Percentiles rank a stretch among this genome's conserved stretches.
phyloP scores from a whole-genome alignment of 2,329 filamentous ascomycete genomes.

The Nannizzia gypsea region DNA sequence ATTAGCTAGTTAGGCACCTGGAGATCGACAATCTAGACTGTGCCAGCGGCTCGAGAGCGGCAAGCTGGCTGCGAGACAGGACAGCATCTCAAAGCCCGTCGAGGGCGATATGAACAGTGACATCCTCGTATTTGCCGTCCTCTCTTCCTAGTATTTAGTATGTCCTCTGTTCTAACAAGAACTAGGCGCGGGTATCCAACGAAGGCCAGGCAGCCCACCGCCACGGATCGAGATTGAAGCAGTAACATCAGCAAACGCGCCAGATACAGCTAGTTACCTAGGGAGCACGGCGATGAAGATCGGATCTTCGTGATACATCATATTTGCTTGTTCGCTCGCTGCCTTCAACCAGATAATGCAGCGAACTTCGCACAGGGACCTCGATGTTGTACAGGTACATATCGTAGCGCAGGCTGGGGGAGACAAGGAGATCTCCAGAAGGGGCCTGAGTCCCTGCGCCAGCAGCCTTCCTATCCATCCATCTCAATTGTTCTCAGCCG shows the following conservation, averaged over 20 bases:
- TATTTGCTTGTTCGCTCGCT: constrained; percentile 1
- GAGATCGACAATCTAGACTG: constrained; percentile 4
- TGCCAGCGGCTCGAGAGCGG: constrained; percentile 1
- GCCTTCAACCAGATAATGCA: constrained; percentile 1
- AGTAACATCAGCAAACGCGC: neutral
- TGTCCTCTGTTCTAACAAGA: too few relatives aligned
- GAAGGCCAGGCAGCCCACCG: too few relatives aligned
- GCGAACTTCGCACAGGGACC: neutral
- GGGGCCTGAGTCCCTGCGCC: neutral
- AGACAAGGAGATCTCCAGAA: neutral
- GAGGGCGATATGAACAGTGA: too few relatives aligned
- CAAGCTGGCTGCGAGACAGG: neutral
- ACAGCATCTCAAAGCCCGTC: neutral
- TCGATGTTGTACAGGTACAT: constrained; percentile 3
- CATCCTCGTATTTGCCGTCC: too few relatives aligned
- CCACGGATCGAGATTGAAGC: neutral
- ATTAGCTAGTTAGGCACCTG: neutral
- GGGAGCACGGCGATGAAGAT: neutral
- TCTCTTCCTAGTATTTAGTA: too few relatives aligned
- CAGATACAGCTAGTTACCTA: neutral
- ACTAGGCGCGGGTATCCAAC: too few relatives aligned
- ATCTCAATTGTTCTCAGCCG: neutral
- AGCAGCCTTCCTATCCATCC: neutral
- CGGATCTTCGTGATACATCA: constrained; percentile 1
- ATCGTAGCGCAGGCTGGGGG: neutral